Conservation (phyloP, 768 basidiomycete genomes). For the Chlorophyllum brunneum region DNA sequence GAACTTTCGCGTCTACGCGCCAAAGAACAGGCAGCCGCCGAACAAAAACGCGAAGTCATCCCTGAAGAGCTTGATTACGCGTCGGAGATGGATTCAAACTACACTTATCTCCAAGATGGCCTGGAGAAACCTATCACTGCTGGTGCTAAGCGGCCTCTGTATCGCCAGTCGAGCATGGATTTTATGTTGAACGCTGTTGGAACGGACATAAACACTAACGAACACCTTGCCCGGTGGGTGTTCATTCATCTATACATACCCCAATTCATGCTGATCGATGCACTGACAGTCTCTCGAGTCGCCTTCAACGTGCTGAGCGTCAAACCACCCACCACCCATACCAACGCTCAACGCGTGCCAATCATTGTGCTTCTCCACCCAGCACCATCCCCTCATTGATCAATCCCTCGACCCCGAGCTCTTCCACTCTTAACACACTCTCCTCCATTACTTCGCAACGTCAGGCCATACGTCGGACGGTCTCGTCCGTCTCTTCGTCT, state of each 20-base stretch:
- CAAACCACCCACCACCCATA: slow-evolving; percentile 57
- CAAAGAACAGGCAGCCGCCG: slow-evolving; percentile 40
- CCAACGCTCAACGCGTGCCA: slow-evolving; percentile 34
- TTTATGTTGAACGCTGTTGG: slow-evolving; percentile 56
- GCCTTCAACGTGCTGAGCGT: slow-evolving; percentile 64
- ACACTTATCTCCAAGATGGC: slow-evolving; percentile 25
- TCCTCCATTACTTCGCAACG: slow-evolving; percentile 36
- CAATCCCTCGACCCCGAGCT: slow-evolving; percentile 60
- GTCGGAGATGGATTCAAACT: slow-evolving; percentile 25
- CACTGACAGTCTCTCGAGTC: slow-evolving; percentile 54
- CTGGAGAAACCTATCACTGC: slow-evolving; percentile 21
- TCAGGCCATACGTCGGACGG: slow-evolving; percentile 38
- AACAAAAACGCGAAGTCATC: slow-evolving; percentile 35
- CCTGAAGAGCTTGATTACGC: slow-evolving; percentile 48
- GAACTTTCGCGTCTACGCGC: slow-evolving; percentile 69
- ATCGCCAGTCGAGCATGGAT: slow-evolving; percentile 86
- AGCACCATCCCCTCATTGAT: slow-evolving; percentile 38
- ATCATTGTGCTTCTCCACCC: slow-evolving; percentile 39
- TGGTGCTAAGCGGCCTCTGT: slow-evolving; percentile 50
- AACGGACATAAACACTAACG: slow-evolving; percentile 43
- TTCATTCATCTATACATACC: slow-evolving; percentile 6
- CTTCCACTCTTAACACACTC: slow-evolving; percentile 55
- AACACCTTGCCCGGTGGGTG: slow-evolving; percentile 60
- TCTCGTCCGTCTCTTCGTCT: slow-evolving; percentile 42
- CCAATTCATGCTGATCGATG: not conserved